Evolutionary conservation across 257 asterid genomes (phyloP), one percentile per base, ranked within the genome.

Genomic region (Solanum medicagineum): DNA sequence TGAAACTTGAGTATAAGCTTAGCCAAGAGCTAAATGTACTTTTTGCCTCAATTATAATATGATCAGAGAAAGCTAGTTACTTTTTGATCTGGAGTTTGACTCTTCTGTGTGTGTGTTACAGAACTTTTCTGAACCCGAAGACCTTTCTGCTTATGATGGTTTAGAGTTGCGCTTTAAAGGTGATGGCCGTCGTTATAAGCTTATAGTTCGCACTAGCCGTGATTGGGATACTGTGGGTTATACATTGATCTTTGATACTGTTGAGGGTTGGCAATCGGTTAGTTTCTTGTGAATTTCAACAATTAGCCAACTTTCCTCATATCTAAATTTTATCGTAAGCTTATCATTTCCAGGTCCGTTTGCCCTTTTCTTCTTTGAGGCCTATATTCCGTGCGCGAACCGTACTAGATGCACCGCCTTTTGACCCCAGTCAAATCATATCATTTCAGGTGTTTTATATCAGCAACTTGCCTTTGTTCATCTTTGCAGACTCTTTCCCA

Each of bases 161-260:
- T 89, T 96, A 62, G 98, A 95, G 90, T 84, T 96, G 86, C 94
- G 93, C 53, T 85, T 96, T 20, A 95, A 92, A 89, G 99, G 99
- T 71, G 98, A 96, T 90, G 99, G 98, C 14, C 88, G 90, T 84
- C 92, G 97, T 82, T 96, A 96, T 87, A 96, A 96, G 84, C 94
- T 96, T 89, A 92, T 95, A 80, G 59, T 96, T 80, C 94, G 98
- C 84, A 95, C 94, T 51, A 96, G 97, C 88, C 91, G 92, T 86
- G 97, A 95, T 84, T 96, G 99, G 98, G 99, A 96, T 86, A 92
- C 99, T 8, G 93, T 96, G 56, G 98, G 98, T 24, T 95, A 95
- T 86, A 94, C 98, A 14, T 57, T 70, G 15, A 91, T 95, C 87
- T 96, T 96, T 24, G 98, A 95, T 90, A 94, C 99, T 4, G 87